Base-by-base conservation (phyloP, 2,329 filamentous ascomycete species). In the Emmonsiellopsis sp. region DNA sequence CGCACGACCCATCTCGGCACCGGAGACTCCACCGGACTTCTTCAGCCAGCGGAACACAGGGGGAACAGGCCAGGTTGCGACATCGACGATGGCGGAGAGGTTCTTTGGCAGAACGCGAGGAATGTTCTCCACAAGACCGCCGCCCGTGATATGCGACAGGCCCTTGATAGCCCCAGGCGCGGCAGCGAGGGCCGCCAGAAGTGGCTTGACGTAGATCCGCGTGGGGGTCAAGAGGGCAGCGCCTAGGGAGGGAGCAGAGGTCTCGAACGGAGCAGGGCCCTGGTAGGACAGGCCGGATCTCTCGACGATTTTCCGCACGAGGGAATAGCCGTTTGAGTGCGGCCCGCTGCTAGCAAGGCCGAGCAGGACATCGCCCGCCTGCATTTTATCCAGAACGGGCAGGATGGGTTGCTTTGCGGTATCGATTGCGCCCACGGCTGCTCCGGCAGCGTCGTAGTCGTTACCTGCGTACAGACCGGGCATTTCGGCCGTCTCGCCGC, bases 401-500 rank as follows among this genome's bases (percentile, higher is more conserved):
- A 98, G 81, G 53, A 92, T 81, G 49, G 80, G 77, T 37, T 72
- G 72, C 5, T 79, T 80, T 10, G 63, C 60, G 13, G 69, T 72
- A 61, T 74, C 72, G 60, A 97, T 87, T 42, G 90, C 88, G 53
- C 93, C 93, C 45, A 95, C 85, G 14, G 92, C 92, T 40, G 87
- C 87, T 57, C 93, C 93, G 21, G 89, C 91, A 6, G 91, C 90
- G 63, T 98, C 93, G 69, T 97, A 98, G 65, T 94, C 88, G 49
- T 89, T 87, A 51, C 81, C 83, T 58, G 85, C 78, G 74, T 95
- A 96, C 77, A 97, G 88, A 52, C 91, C 91, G 0, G 92, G 92
- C 93, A 98, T 97, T 73, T 98, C 93, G 6, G 93, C 93, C 0
- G 93, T 98, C 73, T 98, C 93, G 44, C 93, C 93, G 40, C 93